These are phyloP conservation scores for Orbilia ellipsospora DNA, from an alignment of 2,329 filamentous ascomycete genomes.

Conservation along the genomic window DNA sequence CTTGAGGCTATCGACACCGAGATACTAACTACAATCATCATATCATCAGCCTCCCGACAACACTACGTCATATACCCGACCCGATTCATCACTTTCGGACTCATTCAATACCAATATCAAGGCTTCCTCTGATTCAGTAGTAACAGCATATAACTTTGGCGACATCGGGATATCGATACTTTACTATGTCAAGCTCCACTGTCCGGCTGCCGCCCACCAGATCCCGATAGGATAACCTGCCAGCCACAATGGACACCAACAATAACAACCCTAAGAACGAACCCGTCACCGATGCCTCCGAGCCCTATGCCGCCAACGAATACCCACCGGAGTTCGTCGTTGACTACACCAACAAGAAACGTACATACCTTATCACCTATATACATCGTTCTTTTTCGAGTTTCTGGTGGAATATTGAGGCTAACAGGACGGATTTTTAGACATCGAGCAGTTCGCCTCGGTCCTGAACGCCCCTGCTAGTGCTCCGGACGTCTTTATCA, in stretches of 20 bases:
- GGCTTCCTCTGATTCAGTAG: background rate
- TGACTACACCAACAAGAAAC: conserved; percentile 50
- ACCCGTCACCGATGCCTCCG: conserved; percentile 45
- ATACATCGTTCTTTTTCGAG: background rate
- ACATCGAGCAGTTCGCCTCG: conserved; percentile 58
- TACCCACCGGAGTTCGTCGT: conserved; percentile 51
- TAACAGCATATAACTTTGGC: background rate
- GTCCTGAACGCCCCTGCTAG: conserved; percentile 58
- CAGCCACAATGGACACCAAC: conserved; percentile 7
- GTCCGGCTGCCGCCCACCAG: conserved; percentile 10
- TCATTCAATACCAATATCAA: conserved; percentile 1
- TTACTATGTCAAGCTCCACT: conserved; percentile 19
- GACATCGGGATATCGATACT: background rate
- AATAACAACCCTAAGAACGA: conserved; percentile 35
- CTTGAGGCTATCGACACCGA: background rate
- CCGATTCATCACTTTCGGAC: conserved; percentile 3
- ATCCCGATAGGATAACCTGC: background rate
- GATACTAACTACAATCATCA: too few relatives aligned
- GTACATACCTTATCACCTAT: conserved; percentile 3
- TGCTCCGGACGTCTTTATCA: conserved; percentile 71
- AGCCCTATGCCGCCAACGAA: conserved; percentile 52
- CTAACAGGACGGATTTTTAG: conserved; percentile 25
- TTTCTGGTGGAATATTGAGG: too few relatives aligned
- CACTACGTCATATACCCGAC: conserved; percentile 16
- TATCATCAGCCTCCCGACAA: background rate